Base-by-base conservation (phyloP, 371 early-diverging fungal species). In the Mortierella polycephala region DNA sequence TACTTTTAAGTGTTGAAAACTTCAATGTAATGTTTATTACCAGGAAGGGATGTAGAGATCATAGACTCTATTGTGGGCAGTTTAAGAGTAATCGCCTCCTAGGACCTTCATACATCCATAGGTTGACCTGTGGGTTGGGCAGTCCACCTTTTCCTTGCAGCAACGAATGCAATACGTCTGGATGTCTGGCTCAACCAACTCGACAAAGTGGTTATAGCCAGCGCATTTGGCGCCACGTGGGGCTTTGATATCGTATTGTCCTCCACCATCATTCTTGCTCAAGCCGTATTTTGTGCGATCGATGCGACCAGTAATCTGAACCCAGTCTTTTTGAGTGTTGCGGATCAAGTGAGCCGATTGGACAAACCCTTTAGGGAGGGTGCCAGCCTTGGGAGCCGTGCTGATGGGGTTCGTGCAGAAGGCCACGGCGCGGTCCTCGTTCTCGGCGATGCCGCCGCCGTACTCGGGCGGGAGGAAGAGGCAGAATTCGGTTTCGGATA, bases 51-150 rank as follows among this genome's bases (percentile, higher is more conserved):
- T 30, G 16, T 8, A 41, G 7, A 16, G 9, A 12, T 3, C 2
- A n/a, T 14, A 11, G 18, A 44, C 13, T 16, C n/a, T 23, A 23
- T 14, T 13, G 23, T 39, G 30, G 20, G n/a, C 4, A 11, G 13
- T 65, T 61, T 68, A 74, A 1, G 54, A 45, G 54, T 87, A 89
- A 56, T 86, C 83, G 45, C 87, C 88, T 53, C 86, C 86, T 46
- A 89, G 71, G 57, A 89, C 82, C 37, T 61, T 63, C n/a, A 73
- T 71, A 57, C 89, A 89, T 10, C 89, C 89, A 9, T 82, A 71
- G 62, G 86, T 82, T 39, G 86, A 85, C 52, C 76, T 81, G 69
- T 85, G 81, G 55, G 83, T 80, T 53, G 86, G 84, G 69, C 89
- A 89, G 40, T 81, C 74, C 21, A 14, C 30, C 40, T 74, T 64